Conservation (phyloP, 495 filamentous ascomycete genomes). For the Parathielavia hyrcaniae region DNA sequence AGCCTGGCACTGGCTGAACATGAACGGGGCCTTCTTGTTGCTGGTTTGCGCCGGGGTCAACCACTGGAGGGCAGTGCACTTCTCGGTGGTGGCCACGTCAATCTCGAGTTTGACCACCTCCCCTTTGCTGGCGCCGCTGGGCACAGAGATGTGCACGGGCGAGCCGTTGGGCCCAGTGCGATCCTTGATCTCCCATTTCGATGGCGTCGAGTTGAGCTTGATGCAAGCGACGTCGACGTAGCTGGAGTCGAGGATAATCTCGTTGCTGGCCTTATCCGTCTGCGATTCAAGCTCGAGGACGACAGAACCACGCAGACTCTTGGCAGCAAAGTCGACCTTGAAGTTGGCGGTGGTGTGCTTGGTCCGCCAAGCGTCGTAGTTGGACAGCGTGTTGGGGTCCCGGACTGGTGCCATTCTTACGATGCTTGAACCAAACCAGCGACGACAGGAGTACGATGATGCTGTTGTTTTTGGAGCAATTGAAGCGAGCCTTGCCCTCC, state of each 20-base stretch:
- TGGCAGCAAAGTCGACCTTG: constrained; percentile 71
- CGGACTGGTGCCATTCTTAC: constrained; percentile 51
- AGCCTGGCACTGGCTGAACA: constrained; percentile 97
- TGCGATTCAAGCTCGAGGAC: constrained; percentile 64
- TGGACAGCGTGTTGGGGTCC: constrained; percentile 88
- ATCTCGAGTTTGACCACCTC: constrained; percentile 58
- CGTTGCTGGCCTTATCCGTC: constrained; percentile 59
- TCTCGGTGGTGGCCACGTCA: constrained; percentile 61
- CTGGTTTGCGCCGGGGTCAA: constrained; percentile 82
- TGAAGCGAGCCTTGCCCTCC: constrained; percentile 25
- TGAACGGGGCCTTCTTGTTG: constrained; percentile 89
- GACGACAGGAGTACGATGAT: constrained; percentile 17
- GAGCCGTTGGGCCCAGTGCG: constrained; percentile 70
- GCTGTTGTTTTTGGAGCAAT: constrained; percentile 15
- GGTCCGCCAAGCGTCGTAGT: constrained; percentile 79
- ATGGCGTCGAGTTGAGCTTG: constrained; percentile 48
- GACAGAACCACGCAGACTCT: constrained; percentile 68
- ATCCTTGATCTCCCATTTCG: constrained; percentile 63
- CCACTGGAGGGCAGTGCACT: constrained; percentile 92
- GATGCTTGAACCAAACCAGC: constrained; percentile 29
- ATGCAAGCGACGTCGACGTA: constrained; percentile 64
- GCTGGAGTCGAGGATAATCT: constrained; percentile 84
- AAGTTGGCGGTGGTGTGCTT: constrained; percentile 74
- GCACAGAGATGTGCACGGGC: constrained; percentile 66
- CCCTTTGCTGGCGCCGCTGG: constrained; percentile 55